Evolutionary conservation across 1,139 yeast genomes (phyloP), one percentile per base, ranked within the genome.

Genomic region (Yamadazyma buinensis): DNA sequence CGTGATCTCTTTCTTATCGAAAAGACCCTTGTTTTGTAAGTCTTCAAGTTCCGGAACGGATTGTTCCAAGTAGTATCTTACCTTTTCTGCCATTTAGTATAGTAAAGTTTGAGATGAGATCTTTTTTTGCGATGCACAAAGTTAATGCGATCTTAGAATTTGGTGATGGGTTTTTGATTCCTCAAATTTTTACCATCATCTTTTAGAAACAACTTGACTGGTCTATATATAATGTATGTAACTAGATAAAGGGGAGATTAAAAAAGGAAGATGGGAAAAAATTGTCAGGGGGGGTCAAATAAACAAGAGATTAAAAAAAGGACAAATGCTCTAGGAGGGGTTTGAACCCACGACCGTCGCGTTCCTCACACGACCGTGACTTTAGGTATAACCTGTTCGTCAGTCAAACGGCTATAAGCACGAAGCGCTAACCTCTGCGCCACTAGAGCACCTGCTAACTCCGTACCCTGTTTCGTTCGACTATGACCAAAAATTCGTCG

Each of bases 21-120:
- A 94, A 13, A 94, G 66, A 2, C 90, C 92, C 53, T 86, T 84
- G 41, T 75, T 76, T 42, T 83, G 80, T 32, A 94, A 74, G 54
- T 92, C 98, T 52, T 88, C 92, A 40, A 94, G 72, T 61, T 94
- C 99, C 0, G 96, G 95, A 52, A 92, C 90, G 7, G 90, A 74
- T 60, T 80, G 88, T 60, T 79, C 95, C 57, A 85, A 64, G 55
- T 79, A 81, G 58, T 76, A 84, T 59, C 95, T 75, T 18, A 84
- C 82, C 49, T 80, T 81, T 34, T 85, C 85, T 17, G 87, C 75
- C 90, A 82, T 83, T 30, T 15, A 20, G 19, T 17, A 5, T 5
- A 17, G 7, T 17, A 5, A 5, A 17, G 19, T 7, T 12, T 30
- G 37, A 29, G 37, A 35, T 31, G 38, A 28, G 35, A 21, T 34